Conservation (phyloP, 331 rosid genomes). For the Spiraea crenata region DNA sequence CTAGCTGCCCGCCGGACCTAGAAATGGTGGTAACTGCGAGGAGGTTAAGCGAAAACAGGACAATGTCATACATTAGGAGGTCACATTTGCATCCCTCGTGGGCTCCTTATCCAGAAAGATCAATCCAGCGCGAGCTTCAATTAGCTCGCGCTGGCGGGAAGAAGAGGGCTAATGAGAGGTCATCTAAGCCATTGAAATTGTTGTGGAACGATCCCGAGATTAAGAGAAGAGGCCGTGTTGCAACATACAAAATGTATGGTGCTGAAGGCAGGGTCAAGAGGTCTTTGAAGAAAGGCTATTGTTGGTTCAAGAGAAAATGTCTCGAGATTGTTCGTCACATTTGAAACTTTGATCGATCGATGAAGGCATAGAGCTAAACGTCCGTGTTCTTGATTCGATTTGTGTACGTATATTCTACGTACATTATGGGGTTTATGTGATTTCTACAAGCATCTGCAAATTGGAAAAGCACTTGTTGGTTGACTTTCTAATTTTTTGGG, state of each 20-base stretch:
- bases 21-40: constrained; percentile 26
- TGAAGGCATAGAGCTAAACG: not conserved
- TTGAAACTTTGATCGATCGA: constrained; percentile 10
- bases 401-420: not conserved
- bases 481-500: not conserved
- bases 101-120: constrained; percentile 1
- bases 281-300: constrained; percentile 59
- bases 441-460: not conserved
- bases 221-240: constrained; percentile 50
- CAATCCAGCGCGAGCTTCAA: not conserved
- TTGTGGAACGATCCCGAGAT: constrained; percentile 72
- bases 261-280: constrained; percentile 56
- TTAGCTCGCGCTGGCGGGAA: not conserved
- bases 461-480: not conserved
- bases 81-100: not conserved
- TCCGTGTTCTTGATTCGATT: not conserved
- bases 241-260: constrained; percentile 49
- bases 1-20: constrained; percentile 3
- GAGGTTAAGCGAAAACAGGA: constrained; percentile 24
- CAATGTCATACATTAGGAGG: not conserved
- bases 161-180: not conserved
- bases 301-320: constrained; percentile 68
- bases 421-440: not conserved
- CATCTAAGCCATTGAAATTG: constrained; percentile 6
- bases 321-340: constrained; percentile 28